Percentiles rank a stretch among this genome's conserved stretches.
phyloP scores from a whole-genome alignment of 1,139 yeast genomes.

The Zhuliangozyma parablackwelliae region DNA sequence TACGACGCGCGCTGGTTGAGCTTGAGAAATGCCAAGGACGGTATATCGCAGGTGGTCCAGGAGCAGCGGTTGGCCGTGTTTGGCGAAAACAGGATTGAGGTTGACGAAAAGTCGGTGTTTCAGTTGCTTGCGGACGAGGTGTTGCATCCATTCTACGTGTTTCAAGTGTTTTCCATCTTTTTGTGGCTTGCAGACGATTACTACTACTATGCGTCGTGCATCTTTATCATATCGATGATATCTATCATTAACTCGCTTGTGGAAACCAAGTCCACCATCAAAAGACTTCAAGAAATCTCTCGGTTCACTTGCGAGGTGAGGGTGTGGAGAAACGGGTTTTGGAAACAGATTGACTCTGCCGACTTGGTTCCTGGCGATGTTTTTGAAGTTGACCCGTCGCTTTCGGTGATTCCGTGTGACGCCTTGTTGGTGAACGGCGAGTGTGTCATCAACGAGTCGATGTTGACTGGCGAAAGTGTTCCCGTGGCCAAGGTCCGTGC shows the following conservation, averaged over 20 bases:
- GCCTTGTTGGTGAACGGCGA: conserved; percentile 84
- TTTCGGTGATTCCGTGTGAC: conserved; percentile 78
- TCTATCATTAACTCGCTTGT: conserved; percentile 76
- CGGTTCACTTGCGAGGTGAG: conserved; percentile 74
- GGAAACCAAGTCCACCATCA: conserved; percentile 77
- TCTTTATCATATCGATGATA: conserved; percentile 75
- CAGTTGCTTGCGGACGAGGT: conserved; percentile 80
- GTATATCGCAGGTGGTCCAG: conserved; percentile 64
- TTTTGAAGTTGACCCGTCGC: conserved; percentile 84
- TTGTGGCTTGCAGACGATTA: conserved; percentile 92
- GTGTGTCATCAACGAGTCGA: conserved; percentile 89
- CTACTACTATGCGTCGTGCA: conserved; percentile 89
- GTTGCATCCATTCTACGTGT: conserved; percentile 89
- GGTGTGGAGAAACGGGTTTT: conserved; percentile 88
- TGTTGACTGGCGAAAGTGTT: conserved; percentile 96
- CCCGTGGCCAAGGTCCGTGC: conserved; percentile 85
- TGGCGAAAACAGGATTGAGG: conserved; percentile 70
- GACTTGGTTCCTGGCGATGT: conserved; percentile 95
- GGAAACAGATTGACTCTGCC: conserved; percentile 79
- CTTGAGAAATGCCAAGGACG: conserved; percentile 54
- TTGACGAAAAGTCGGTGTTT: conserved; percentile 64
- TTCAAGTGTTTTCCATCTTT: conserved; percentile 86
- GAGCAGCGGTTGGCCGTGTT: conserved; percentile 71
- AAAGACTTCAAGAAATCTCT: conserved; percentile 70
- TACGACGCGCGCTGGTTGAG: conserved; percentile 72